A percentile compares a stretch with the other conserved stretches of the same genome.
phyloP scores from a whole-genome alignment of 345 rosid genomes.

The Brassica carinata region DNA sequence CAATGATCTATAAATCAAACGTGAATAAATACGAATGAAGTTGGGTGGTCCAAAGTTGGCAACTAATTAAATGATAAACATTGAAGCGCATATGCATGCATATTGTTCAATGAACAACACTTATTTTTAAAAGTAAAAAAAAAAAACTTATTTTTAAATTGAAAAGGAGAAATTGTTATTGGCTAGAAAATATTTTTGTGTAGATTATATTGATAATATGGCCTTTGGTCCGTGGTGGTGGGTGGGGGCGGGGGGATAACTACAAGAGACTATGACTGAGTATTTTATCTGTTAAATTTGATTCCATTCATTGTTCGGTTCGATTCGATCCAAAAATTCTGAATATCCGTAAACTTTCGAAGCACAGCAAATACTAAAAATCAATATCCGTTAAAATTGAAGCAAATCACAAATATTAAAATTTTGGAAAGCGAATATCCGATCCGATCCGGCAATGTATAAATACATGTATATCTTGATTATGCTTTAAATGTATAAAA shows the following conservation, averaged over 20 bases:
- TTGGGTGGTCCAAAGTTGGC: slow-evolving; percentile 33
- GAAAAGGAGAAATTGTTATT: not conserved
- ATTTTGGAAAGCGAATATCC: too few species aligned
- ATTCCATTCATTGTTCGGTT: too few species aligned
- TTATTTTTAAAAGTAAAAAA: not conserved
- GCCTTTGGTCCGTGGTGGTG: not conserved
- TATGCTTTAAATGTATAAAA: too few species aligned
- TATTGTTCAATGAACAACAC: not conserved
- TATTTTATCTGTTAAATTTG: not conserved
- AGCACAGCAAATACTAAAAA: too few species aligned
- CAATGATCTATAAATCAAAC: not conserved
- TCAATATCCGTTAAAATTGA: too few species aligned
- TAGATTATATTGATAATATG: not conserved
- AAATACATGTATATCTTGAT: too few species aligned
- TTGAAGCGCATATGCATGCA: slow-evolving; percentile 31
- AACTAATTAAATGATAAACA: slow-evolving; percentile 29
- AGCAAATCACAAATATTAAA: too few species aligned
- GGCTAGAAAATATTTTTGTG: not conserved
- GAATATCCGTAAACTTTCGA: too few species aligned
- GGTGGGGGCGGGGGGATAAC: not conserved
- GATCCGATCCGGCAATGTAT: too few species aligned
- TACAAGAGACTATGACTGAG: not conserved
- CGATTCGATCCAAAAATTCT: too few species aligned
- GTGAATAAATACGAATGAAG: slow-evolving; percentile 21
- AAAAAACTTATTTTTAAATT: not conserved